phyloP scores from a whole-genome alignment of 148 eudicot species.

The Cornus controversa region DNA sequence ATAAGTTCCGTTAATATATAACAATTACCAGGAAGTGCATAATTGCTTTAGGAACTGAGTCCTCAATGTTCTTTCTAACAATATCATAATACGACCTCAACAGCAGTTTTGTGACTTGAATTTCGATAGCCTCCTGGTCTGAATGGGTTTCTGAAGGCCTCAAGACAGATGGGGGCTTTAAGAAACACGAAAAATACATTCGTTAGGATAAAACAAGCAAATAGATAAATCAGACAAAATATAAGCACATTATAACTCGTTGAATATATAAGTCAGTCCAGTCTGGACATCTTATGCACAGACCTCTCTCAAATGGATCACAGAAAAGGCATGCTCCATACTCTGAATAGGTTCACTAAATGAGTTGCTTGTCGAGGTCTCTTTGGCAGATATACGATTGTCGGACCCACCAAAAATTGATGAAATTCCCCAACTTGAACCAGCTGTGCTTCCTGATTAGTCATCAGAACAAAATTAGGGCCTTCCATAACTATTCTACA shows the following conservation, averaged over 20 bases:
- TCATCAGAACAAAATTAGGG: constrained; percentile 11
- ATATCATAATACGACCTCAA: constrained; percentile 93
- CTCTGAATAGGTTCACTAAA: constrained; percentile 61
- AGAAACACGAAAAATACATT: constrained; percentile 11
- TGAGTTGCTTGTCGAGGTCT: constrained; percentile 41
- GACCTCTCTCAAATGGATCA: constrained; percentile 91
- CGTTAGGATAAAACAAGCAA: not conserved
- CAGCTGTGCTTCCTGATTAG: constrained; percentile 43
- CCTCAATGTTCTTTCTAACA: constrained; percentile 92
- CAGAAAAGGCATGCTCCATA: constrained; percentile 60
- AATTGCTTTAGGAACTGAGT: constrained; percentile 91
- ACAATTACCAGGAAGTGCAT: constrained; percentile 96
- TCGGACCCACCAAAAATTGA: constrained; percentile 73
- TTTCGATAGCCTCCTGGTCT: constrained; percentile 81
- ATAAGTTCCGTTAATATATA: not conserved
- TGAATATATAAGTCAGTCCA: not conserved
- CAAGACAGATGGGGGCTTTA: constrained; percentile 83
- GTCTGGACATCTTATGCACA: not conserved
- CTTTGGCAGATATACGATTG: constrained; percentile 55
- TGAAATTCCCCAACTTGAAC: constrained; percentile 81
- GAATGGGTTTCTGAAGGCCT: constrained; percentile 86
- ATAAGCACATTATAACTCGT: no score
- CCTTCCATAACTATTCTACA: not conserved
- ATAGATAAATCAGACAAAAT: not conserved
- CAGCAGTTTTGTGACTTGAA: constrained; percentile 73